Evolutionary conservation across 345 rosid genomes (phyloP).

Genomic region (Eucalyptus marginata): DNA sequence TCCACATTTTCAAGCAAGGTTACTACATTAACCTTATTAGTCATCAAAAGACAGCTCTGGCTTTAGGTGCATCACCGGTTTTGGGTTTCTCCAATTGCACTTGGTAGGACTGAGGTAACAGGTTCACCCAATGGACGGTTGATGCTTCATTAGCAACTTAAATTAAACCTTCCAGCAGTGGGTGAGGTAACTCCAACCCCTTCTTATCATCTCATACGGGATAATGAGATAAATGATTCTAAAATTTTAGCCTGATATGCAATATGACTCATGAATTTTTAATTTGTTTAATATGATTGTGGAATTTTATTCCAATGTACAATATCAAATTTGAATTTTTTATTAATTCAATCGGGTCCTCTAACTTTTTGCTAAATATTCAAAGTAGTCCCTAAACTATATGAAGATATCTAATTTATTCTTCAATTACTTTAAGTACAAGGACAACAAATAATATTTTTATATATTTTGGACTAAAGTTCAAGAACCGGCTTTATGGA

Average conservation of each 20-base stretch:
- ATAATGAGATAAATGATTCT: too few species aligned
- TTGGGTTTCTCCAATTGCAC: background rate
- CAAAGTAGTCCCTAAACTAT: background rate
- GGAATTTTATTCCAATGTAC: too few species aligned
- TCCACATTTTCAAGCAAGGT: background rate
- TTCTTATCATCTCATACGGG: too few species aligned
- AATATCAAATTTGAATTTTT: too few species aligned
- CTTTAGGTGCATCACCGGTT: background rate
- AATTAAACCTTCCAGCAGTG: background rate
- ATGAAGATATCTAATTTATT: too few species aligned
- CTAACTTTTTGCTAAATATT: background rate
- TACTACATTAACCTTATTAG: background rate
- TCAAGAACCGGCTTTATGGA: too few species aligned
- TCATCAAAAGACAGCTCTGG: background rate
- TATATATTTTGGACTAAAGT: too few species aligned
- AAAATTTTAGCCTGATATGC: accelerated
- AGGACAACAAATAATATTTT: too few species aligned
- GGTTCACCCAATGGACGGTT: background rate
- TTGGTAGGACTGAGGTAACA: background rate
- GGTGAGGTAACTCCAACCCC: background rate
- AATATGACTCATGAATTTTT: accelerated
- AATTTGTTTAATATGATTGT: accelerated
- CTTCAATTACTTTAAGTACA: too few species aligned
- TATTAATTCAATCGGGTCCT: background rate
- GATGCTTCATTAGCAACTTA: background rate